A percentile compares a stretch with the other conserved stretches of the same genome.
Conservation (phyloP, 2,329 filamentous ascomycete species). For the Xylaria multiplex region DNA sequence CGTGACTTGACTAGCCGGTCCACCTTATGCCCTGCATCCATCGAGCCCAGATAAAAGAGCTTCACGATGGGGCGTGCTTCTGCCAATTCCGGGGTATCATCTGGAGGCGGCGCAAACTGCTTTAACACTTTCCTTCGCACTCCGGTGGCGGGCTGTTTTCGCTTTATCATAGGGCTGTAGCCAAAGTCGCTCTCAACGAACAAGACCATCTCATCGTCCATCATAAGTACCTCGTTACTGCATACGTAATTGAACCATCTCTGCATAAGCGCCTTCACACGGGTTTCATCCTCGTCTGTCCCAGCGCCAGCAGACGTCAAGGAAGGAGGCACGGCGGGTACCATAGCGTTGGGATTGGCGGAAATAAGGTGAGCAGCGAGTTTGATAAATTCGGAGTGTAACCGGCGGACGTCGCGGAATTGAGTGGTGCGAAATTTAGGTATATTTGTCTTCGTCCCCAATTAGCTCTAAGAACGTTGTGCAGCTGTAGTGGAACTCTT, state of each 20-base stretch:
- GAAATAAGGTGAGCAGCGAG: slow-evolving; percentile 96
- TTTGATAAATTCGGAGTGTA: slow-evolving; percentile 95
- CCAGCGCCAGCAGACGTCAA: slow-evolving; percentile 92
- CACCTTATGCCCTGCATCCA: slow-evolving; percentile 97
- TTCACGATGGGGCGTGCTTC: slow-evolving; percentile 92
- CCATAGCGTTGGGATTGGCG: slow-evolving; percentile 94
- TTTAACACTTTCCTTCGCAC: slow-evolving; percentile 95
- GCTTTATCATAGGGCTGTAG: slow-evolving; percentile 93
- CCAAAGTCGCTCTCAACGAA: slow-evolving; percentile 99
- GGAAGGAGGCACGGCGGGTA: slow-evolving; percentile 94
- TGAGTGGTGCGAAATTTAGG: slow-evolving; percentile 97
- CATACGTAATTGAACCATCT: slow-evolving; percentile 96
- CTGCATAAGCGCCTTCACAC: slow-evolving; percentile 90
- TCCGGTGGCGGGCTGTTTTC: slow-evolving; percentile 96
- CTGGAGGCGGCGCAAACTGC: slow-evolving; percentile 96
- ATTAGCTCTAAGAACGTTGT: slow-evolving; percentile 20
- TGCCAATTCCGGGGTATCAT: slow-evolving; percentile 94
- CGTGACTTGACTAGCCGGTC: slow-evolving; percentile 92
- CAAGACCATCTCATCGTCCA: slow-evolving; percentile 95
- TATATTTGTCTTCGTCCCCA: slow-evolving; percentile 82
- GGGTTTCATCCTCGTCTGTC: slow-evolving; percentile 91
- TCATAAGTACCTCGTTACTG: slow-evolving; percentile 89
- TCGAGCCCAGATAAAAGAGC: slow-evolving; percentile 91
- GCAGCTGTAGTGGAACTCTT: slow-evolving; percentile 52
- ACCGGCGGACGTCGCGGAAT: slow-evolving; percentile 94